Conservation (phyloP, 768 basidiomycete genomes). For the Tricholomella constricta region DNA sequence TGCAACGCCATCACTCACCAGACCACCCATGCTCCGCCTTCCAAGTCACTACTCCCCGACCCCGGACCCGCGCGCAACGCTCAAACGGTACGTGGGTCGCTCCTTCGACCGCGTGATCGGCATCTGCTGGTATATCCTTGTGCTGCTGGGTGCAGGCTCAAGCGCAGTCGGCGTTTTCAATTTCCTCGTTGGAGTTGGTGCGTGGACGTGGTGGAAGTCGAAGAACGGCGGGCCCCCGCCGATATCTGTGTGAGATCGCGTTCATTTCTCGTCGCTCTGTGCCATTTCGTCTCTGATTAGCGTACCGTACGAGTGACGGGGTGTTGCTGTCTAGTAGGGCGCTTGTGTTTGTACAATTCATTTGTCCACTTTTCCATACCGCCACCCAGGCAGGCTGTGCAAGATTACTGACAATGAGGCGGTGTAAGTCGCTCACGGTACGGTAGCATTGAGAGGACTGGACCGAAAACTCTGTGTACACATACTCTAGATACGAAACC, state of each 20-base stretch:
- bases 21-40: constrained; percentile 50
- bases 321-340: too few relatives aligned
- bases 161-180: constrained; percentile 71
- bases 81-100: constrained; percentile 69
- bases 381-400: too few relatives aligned
- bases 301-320: too few relatives aligned
- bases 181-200: constrained; percentile 64
- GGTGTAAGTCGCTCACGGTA: too few relatives aligned
- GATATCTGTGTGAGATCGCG: constrained; percentile 7
- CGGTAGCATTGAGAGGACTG: too few relatives aligned
- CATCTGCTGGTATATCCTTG: constrained; percentile 74
- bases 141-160: constrained; percentile 77
- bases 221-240: constrained; percentile 10
- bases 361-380: too few relatives aligned
- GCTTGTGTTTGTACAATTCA: too few relatives aligned
- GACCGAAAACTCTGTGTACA: too few relatives aligned
- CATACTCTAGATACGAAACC: too few relatives aligned
- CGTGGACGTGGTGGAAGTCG: constrained; percentile 62
- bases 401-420: too few relatives aligned
- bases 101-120: constrained; percentile 75
- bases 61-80: constrained; percentile 51
- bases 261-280: neutral
- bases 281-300: too few relatives aligned
- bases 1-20: constrained; percentile 24
- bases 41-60: constrained; percentile 51